phyloP scores from a whole-genome alignment of 169 alveolate genomes.

The Besnoitia besnoiti region DNA sequence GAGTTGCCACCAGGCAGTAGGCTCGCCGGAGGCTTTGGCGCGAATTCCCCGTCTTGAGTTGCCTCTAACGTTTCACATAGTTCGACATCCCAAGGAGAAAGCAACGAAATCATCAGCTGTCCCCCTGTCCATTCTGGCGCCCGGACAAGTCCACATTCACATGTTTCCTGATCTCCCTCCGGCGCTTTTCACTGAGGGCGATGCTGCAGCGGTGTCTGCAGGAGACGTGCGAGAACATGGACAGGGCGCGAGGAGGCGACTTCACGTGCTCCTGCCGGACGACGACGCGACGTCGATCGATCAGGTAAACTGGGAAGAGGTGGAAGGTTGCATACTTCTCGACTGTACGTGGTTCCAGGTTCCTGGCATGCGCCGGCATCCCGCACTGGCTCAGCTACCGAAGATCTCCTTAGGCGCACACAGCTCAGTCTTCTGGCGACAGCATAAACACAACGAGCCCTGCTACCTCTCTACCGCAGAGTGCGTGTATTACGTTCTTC shows the following conservation, averaged over 20 bases:
- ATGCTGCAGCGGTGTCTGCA: neutral
- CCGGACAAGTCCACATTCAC: neutral
- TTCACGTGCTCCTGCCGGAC: constrained; percentile 37
- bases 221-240: neutral
- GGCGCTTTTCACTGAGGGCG: neutral
- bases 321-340: constrained; percentile 3
- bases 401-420: neutral
- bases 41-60: constrained; percentile 2
- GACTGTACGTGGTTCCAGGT: constrained; percentile 48
- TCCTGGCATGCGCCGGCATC: neutral
- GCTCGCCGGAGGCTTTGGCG: neutral
- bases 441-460: neutral
- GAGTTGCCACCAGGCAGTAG: constrained; percentile 14
- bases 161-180: neutral
- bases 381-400: neutral
- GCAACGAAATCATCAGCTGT: constrained; percentile 19
- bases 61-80: neutral
- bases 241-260: neutral
- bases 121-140: constrained; percentile 4
- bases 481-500: neutral
- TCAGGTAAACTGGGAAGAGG: neutral
- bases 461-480: constrained; percentile 18
- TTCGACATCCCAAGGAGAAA: constrained; percentile 28
- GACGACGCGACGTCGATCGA: neutral
- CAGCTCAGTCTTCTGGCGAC: constrained; percentile 19